Base-by-base conservation (phyloP, 1,139 yeast genomes). In the Saccharomycopsis hybrid region DNA sequence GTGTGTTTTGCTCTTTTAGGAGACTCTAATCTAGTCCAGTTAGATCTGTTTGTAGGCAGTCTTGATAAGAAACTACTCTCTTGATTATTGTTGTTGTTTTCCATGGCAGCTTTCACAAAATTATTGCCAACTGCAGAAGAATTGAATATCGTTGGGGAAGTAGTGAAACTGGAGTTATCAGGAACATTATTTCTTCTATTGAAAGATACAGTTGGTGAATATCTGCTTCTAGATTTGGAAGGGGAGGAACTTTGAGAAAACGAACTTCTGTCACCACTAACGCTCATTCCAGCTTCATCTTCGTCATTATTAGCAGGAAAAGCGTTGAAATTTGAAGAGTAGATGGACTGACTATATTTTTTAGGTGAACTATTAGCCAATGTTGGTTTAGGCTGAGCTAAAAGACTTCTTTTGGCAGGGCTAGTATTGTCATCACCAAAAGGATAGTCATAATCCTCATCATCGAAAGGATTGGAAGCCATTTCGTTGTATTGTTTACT, bases 11-110 rank as follows among this genome's bases (percentile, higher is more conserved):
- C 72, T 61, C 87, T 76, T 52, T 71, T 75, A 35, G 92, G 92
- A 0, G 89, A 82, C 59, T 82, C 89, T 56, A 75, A 67, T 28
- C 76, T 68, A 1, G 88, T 80, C 58, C 72, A 81, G 49, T 74
- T 74, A 7, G 80, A 74, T 57, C 83, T 65, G 3, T 80, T 73
- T 2, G 83, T 77, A 5, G 52, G 48, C 33, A 45, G 50, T 28
- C 44, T 44, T 4, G 50, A 49, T 31, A 47, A 37, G 5, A 43
- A 32, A 31, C 47, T 38, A 13, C 41, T 25, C 18, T 27, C 30
- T 41, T 41, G 56, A 54, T 38, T 58, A 62, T 27, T 13, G n/a
- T 31, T 45, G 13, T 46, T 49, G 39, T 47, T 41, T 13, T 50
- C 43, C 44, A 44, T 35, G 1, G 68, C 65, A 3, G 65, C 63